A percentile compares a stretch with the other conserved stretches of the same genome.
These are phyloP conservation scores for Grosmannia clavigera DNA, from an alignment of 2,329 filamentous ascomycete species.

Conservation along the genomic window DNA sequence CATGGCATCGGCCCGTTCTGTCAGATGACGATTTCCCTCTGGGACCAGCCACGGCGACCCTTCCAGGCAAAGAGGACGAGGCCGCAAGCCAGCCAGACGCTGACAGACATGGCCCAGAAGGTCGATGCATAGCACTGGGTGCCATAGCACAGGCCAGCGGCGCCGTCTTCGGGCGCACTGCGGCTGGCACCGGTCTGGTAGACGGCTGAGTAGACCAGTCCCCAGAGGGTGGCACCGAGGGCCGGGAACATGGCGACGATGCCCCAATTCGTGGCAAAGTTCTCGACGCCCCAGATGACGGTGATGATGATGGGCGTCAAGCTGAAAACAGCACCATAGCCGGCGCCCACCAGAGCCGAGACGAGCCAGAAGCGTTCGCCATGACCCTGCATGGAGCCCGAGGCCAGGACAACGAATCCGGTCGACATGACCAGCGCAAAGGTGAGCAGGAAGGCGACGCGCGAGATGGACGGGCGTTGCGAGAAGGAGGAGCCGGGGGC, in stretches of 20 bases:
- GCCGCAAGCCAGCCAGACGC: constrained; percentile 64
- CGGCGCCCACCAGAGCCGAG: constrained; percentile 72
- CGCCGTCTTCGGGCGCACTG: background rate
- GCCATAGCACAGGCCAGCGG: constrained; percentile 62
- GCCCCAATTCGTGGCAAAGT: constrained; percentile 97
- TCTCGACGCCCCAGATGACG: constrained; percentile 98
- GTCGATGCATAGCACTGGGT: constrained; percentile 65
- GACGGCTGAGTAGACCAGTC: constrained; percentile 70
- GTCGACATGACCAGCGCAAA: constrained; percentile 63
- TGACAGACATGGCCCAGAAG: constrained; percentile 77
- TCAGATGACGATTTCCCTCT: constrained; percentile 57
- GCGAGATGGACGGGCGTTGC: constrained; percentile 50
- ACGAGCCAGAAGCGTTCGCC: constrained; percentile 74
- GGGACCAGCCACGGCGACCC: constrained; percentile 61
- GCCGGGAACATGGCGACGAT: constrained; percentile 89
- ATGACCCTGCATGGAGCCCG: constrained; percentile 61
- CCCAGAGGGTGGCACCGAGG: constrained; percentile 79
- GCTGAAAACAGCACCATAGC: constrained; percentile 85
- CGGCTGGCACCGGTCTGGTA: constrained; percentile 43
- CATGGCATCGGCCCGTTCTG: too few relatives aligned
- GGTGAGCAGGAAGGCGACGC: constrained; percentile 65
- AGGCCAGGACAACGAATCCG: constrained; percentile 67
- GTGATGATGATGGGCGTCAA: constrained; percentile 84
- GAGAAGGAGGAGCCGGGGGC: background rate
- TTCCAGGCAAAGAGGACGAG: constrained; percentile 74